Base-by-base conservation (phyloP, 2,329 filamentous ascomycete species). In the Phialophora verrucosa region DNA sequence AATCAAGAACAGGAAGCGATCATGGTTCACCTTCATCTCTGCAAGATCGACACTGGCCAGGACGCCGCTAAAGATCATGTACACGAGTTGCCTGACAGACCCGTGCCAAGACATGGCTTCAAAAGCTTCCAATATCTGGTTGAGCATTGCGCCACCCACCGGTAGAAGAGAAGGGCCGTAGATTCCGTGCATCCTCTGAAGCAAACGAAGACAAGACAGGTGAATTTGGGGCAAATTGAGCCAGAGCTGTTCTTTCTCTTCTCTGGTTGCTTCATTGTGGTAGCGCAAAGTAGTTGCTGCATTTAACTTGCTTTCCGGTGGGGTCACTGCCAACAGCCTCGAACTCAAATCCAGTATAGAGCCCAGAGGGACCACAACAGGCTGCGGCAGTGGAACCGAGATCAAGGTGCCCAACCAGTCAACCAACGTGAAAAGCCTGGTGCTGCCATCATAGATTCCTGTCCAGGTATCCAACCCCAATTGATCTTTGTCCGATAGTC, bases 221-320 rank as follows among this genome's bases (percentile, higher is more conserved):
- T 97, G 92, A 47, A 97, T 85, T 10, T 85, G 83, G 4, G 93
- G 91, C 11, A 97, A 83, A 20, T 87, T 82, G 55, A 85, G 81
- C 86, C 91, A 93, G 3, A 97, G 83, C 53, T 89, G 87, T 61
- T 96, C 92, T 67, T 90, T 89, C 78, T 97, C 94, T 58, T 96
- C 91, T 67, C 90, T 87, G 35, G 88, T 85, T 69, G 95, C 87
- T 69, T 91, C 89, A 7, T 88, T 83, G 72, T 93, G 93, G 66
- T 88, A 82, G 67, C 89, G 86, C n/a, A 87, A 80, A 71, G 80
- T 80, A 23, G 76, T 78, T 66, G 82, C 27, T 27, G 83, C 8
- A 62, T 68, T 47, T 66, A 67, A 29, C 74, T 67, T 76, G 80
- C 75, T 74, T 83, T 78, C 71, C 73, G 83, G 63, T 71, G 86